Conservation (phyloP, 1,284 basidiomycete species). For the Cutaneotrichosporon sp. region DNA sequence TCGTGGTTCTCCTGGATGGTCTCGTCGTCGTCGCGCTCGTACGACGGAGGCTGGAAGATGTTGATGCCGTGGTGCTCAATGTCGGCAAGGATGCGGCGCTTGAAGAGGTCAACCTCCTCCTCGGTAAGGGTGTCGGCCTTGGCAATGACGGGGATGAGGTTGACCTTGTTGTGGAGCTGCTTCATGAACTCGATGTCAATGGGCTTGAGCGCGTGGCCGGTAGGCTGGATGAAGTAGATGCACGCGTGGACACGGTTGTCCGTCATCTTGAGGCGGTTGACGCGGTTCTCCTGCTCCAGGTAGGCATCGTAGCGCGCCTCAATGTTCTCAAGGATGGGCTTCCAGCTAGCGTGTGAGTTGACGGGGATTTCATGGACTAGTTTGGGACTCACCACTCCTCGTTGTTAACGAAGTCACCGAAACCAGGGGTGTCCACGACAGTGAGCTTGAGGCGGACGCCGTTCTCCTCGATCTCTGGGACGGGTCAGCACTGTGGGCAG, state of each 20-base stretch:
- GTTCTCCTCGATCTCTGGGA: slow-evolving; percentile 91
- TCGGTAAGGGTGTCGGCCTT: slow-evolving; percentile 95
- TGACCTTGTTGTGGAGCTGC: slow-evolving; percentile 89
- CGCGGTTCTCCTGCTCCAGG: slow-evolving; percentile 94
- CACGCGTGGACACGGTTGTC: slow-evolving; percentile 59
- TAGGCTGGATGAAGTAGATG: slow-evolving; percentile 96
- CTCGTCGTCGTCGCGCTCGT: slow-evolving; percentile 96
- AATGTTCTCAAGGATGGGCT: slow-evolving; percentile 94
- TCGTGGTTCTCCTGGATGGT: slow-evolving; percentile 91
- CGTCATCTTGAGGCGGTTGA: slow-evolving; percentile 59
- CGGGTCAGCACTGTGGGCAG: slow-evolving; percentile 16
- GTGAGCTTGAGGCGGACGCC: slow-evolving; percentile 89
- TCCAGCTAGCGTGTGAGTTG: slow-evolving; percentile 63
- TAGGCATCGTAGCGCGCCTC: slow-evolving; percentile 94
- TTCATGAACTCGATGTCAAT: slow-evolving; percentile 98
- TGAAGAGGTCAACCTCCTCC: slow-evolving; percentile 86
- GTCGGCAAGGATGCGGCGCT: slow-evolving; percentile 82
- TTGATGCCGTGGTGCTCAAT: slow-evolving; percentile 89
- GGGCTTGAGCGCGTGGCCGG: slow-evolving; percentile 92
- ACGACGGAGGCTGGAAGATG: slow-evolving; percentile 91
- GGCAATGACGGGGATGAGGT: slow-evolving; percentile 93
- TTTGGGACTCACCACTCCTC: slow-evolving; percentile 70
- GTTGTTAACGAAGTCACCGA: slow-evolving; percentile 97
- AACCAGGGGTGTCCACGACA: slow-evolving; percentile 96
- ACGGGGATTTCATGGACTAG: background rate